Conservation (phyloP, 495 filamentous ascomycete species). For the Sabuloglossum arenarium region DNA sequence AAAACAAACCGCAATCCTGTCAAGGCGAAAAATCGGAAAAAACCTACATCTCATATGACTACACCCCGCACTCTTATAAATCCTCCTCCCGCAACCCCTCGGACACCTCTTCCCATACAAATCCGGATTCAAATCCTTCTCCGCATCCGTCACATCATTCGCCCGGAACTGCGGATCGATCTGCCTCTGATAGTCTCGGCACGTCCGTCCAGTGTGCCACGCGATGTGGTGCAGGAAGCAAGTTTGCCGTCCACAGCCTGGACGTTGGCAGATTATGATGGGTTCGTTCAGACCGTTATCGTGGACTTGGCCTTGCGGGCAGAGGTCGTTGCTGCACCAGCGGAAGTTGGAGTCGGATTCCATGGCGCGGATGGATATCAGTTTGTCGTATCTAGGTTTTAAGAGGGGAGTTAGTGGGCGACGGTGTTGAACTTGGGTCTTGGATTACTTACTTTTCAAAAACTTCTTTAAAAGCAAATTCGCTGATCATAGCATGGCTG, state of each 20-base stretch:
- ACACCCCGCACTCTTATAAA: not conserved
- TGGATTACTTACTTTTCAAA: not conserved
- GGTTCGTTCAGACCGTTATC: constrained; percentile 8
- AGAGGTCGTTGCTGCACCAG: constrained; percentile 18
- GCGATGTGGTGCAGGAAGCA: constrained; percentile 18
- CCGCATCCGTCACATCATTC: not conserved
- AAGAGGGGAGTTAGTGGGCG: no score
- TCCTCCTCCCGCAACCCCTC: not conserved
- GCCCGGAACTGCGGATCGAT: constrained; percentile 5
- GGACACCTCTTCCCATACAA: not conserved
- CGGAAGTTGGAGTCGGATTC: constrained; percentile 17
- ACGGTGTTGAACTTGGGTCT: no score
- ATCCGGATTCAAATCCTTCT: not conserved
- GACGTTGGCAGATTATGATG: constrained; percentile 16
- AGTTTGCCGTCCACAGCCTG: constrained; percentile 16
- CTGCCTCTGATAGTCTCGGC: constrained; percentile 13
- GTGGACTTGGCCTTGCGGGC: constrained; percentile 20
- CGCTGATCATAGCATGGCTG: not conserved
- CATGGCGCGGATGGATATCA: constrained; percentile 10
- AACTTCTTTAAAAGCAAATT: not conserved
- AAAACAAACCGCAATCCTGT: no score
- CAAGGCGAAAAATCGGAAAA: not conserved
- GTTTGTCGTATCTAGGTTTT: constrained; percentile 12
- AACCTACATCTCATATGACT: not conserved
- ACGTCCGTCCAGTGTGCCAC: constrained; percentile 22